Evolutionary conservation across 768 basidiomycete genomes (phyloP), one percentile per base, ranked within the genome.

Genomic region (Tulasnella sp.): DNA sequence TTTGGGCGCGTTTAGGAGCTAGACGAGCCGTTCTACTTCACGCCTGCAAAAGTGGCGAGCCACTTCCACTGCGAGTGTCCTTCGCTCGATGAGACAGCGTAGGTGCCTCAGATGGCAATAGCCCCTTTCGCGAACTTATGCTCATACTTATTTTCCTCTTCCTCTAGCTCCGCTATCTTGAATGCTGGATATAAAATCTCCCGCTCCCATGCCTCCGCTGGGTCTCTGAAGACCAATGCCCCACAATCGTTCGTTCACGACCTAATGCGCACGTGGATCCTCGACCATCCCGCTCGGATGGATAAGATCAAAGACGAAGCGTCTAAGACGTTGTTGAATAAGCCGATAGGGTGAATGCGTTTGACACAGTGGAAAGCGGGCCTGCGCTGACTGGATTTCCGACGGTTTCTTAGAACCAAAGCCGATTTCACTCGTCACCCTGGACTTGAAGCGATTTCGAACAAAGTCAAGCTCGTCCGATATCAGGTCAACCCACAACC

Each of bases 401-500:
- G 59, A 40, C 68, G 69, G 22, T 26, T 44, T 62, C 39, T 74
- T 47, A 91, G 89, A 64, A 78, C 80, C 47, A 80, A 84, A 62
- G 88, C 92, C n/a, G 86, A 92, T 77, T 96, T 98, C 78, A 85
- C 83, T 17, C 85, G 81, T 42, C 92, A 98, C 78, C 88, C 90
- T 0, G 82, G 86, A 4, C 85, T 88, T 0, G 83, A 86, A 2
- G 86, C 86, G 8, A 80, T 84, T 16, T 85, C 88, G 6, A 85
- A 86, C 22, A 86, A 87, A 71, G 82, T 91, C 72, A 93, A 92
- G 75, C 81, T 96, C 7, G 91, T 95, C 1, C 84, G 94, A 42
- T 97, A 95, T 80, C 94, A 96, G 79, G 86, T 87, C 74, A 98
- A 97, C 77, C 97, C 96, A 5, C 84, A 87, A n/a, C 84, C 88